phyloP scores from a whole-genome alignment of 2,329 filamentous ascomycete species.

The Clarireedia paspali region DNA sequence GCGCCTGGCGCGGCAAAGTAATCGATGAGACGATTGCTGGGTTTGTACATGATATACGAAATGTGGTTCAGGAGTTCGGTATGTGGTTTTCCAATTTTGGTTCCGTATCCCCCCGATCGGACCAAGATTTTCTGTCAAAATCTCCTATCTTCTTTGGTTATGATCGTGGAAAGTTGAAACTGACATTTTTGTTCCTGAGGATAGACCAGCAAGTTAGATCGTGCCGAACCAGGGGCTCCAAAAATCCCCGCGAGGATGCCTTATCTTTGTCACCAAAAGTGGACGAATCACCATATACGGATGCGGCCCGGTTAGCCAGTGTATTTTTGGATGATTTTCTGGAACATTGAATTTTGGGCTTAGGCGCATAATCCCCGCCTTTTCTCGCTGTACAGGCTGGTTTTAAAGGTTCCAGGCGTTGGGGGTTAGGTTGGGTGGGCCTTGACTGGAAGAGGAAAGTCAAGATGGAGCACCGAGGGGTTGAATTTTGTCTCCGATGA shows the following conservation, averaged over 20 bases:
- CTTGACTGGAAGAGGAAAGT: not conserved
- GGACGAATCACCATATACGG: constrained; percentile 19
- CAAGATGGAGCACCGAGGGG: not conserved
- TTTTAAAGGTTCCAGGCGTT: constrained; percentile 1
- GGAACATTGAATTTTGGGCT: constrained; percentile 15
- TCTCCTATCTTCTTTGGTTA: not conserved
- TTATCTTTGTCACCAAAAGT: constrained; percentile 1
- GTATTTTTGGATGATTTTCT: constrained; percentile 28
- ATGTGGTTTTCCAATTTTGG: constrained; percentile 9
- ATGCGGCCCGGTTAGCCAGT: constrained; percentile 23
- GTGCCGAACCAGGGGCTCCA: constrained; percentile 12
- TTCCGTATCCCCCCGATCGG: not conserved
- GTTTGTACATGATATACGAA: constrained; percentile 21
- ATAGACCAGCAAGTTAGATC: constrained; percentile 21
- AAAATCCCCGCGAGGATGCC: constrained; percentile 3
- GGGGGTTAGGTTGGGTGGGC: not conserved
- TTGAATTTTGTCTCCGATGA: not conserved
- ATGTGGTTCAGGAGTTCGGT: constrained; percentile 22
- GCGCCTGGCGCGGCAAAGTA: constrained; percentile 20
- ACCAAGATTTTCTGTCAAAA: not conserved
- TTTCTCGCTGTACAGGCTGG: not conserved
- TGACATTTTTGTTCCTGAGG: constrained; percentile 8
- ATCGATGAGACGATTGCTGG: constrained; percentile 16
- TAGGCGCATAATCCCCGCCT: not conserved
- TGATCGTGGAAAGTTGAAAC: constrained; percentile 2